These are phyloP conservation scores for Cryptococcus sp. DNA, from an alignment of 1,284 basidiomycete species.

Conservation along the genomic window DNA sequence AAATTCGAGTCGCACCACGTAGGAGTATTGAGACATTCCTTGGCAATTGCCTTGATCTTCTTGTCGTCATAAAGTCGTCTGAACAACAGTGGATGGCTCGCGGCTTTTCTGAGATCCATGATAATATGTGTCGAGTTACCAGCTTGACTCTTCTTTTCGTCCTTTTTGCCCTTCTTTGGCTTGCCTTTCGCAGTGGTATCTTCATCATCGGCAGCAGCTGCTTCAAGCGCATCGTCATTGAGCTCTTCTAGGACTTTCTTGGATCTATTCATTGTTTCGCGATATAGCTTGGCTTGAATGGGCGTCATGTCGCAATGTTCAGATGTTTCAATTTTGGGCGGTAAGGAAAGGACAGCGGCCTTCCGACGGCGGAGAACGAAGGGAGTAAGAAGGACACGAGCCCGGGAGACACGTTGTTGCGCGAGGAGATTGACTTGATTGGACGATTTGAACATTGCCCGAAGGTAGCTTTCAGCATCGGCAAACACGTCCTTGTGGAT, in stretches of 20 bases:
- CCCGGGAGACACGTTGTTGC: slow-evolving; percentile 83
- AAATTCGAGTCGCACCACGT: slow-evolving; percentile 73
- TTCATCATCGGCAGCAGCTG: slow-evolving; percentile 34
- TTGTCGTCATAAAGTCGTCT: slow-evolving; percentile 76
- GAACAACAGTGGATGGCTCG: slow-evolving; percentile 94
- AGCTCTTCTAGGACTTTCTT: slow-evolving; percentile 68
- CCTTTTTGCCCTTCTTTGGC: slow-evolving; percentile 53
- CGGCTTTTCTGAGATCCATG: slow-evolving; percentile 94
- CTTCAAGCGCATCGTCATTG: slow-evolving; percentile 52
- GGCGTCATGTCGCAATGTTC: slow-evolving; percentile 92
- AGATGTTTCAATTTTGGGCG: slow-evolving; percentile 84
- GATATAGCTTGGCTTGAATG: slow-evolving; percentile 78
- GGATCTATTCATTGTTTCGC: slow-evolving; percentile 75
- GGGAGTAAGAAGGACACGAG: slow-evolving; percentile 98
- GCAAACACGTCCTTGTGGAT: slow-evolving; percentile 89
- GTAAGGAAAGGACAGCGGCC: slow-evolving; percentile 86
- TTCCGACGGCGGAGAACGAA: slow-evolving; percentile 95
- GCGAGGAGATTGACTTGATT: slow-evolving; percentile 71
- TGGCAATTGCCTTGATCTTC: slow-evolving; percentile 69
- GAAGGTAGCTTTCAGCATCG: slow-evolving; percentile 67
- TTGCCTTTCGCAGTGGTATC: slow-evolving; percentile 52
- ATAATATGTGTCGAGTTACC: slow-evolving; percentile 62
- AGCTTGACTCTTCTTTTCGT: slow-evolving; percentile 6
- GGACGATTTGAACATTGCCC: slow-evolving; percentile 95
- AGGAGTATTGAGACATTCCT: slow-evolving; percentile 80